phyloP scores from a whole-genome alignment of 202 grass and related monocot species.

The Carex sylvatica region DNA sequence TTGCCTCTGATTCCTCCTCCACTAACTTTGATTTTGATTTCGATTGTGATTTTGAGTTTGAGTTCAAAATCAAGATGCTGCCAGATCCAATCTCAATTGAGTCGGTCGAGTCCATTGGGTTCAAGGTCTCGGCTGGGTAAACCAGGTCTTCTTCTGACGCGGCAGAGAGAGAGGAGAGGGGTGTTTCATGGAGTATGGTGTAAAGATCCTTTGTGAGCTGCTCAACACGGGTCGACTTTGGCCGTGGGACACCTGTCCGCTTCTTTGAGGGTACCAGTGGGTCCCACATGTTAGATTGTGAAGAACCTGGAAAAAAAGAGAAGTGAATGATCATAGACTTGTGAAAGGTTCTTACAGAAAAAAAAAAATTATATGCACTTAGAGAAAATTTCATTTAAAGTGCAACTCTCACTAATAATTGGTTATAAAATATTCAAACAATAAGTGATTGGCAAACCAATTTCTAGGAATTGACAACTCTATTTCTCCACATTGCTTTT shows the following conservation, averaged over 20 bases:
- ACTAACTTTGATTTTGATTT: conserved; percentile 39
- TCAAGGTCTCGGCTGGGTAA: conserved; percentile 53
- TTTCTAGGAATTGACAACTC: not conserved
- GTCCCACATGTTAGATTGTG: conserved; percentile 85
- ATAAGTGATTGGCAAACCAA: not conserved
- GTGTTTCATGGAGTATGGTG: conserved; percentile 79
- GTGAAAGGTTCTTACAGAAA: not conserved
- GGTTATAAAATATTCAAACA: not conserved
- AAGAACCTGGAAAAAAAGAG: conserved; percentile 56
- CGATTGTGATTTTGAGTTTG: conserved; percentile 33
- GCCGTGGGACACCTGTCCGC: conserved; percentile 49
- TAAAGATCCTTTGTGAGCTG: conserved; percentile 85
- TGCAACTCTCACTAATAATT: not conserved
- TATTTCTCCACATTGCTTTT: not conserved
- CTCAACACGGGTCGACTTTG: conserved; percentile 64
- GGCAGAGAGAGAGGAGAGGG: conserved; percentile 50
- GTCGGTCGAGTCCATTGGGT: conserved; percentile 43
- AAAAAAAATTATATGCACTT: conserved; percentile 17
- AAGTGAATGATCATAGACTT: not conserved
- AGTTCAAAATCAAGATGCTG: conserved; percentile 70
- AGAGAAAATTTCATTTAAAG: not conserved
- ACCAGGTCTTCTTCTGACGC: conserved; percentile 78
- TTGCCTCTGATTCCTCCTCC: conserved; percentile 95
- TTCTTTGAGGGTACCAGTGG: conserved; percentile 71
- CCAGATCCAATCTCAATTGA: conserved; percentile 93